phyloP scores from a whole-genome alignment of 345 rosid genomes.

The Acer negundo region DNA sequence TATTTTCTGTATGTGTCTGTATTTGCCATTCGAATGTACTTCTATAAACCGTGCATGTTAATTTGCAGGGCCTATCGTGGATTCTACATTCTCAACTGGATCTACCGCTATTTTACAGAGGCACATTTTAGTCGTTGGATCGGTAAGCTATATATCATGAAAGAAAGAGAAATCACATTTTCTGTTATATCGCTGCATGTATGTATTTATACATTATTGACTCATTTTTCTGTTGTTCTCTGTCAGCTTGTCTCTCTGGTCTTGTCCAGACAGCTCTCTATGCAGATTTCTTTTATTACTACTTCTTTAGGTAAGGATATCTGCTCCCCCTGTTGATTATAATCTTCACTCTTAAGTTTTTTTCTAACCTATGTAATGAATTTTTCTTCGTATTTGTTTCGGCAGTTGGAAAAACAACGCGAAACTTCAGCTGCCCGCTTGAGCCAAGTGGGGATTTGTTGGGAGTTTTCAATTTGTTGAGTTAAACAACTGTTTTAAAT shows the following conservation, averaged over 20 bases:
- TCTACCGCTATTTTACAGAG: conserved; percentile 74
- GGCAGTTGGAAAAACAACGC: conserved; percentile 91
- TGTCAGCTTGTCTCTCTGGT: conserved; percentile 83
- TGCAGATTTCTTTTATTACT: conserved; percentile 94
- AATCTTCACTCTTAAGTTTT: not conserved
- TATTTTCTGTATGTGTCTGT: not conserved
- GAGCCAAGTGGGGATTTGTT: conserved; percentile 22
- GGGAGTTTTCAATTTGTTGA: conserved; percentile 1
- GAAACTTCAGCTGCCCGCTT: conserved; percentile 93
- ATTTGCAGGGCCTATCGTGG: conserved; percentile 81
- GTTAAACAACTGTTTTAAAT: not conserved
- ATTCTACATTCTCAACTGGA: conserved; percentile 88
- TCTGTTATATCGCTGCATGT: not conserved
- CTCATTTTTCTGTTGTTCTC: conserved; percentile 4
- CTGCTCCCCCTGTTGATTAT: not conserved
- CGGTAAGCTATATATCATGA: conserved; percentile 39
- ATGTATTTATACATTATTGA: conserved; percentile 10
- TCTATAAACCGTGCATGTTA: conserved; percentile 5
- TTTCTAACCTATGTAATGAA: not conserved
- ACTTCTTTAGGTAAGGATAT: conserved; percentile 66
- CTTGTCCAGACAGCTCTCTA: conserved; percentile 84
- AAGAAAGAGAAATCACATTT: not conserved
- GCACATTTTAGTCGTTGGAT: conserved; percentile 74
- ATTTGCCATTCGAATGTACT: not conserved
- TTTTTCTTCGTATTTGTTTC: not conserved